Evolutionary conservation across 2,329 filamentous ascomycete genomes (phyloP).

Genomic region (Colletotrichum trifolii): DNA sequence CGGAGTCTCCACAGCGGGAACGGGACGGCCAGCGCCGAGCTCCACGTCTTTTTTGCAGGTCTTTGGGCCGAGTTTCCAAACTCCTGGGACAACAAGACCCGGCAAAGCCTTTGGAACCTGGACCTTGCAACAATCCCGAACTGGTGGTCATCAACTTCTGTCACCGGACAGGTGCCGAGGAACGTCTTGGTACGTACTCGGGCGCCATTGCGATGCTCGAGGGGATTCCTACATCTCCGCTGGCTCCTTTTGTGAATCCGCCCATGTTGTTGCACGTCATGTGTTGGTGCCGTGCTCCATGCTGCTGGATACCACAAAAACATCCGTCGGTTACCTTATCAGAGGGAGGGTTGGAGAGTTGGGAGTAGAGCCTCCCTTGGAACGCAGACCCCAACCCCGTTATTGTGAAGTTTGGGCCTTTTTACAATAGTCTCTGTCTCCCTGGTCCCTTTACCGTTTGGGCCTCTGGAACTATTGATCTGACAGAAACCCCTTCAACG

Average conservation of each 20-base stretch:
- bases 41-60: slow-evolving; percentile 28
- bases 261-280: background rate
- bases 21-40: slow-evolving; percentile 36
- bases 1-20: slow-evolving; percentile 25
- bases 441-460: slow-evolving; percentile 27
- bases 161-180: slow-evolving; percentile 15
- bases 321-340: background rate
- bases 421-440: slow-evolving; percentile 18
- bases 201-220: slow-evolving; percentile 1
- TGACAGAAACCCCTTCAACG: slow-evolving; percentile 4
- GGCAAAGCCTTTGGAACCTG: slow-evolving; percentile 33
- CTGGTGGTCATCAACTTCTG: slow-evolving; percentile 18
- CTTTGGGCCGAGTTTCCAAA: slow-evolving; percentile 31
- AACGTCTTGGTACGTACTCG: slow-evolving; percentile 4
- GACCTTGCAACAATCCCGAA: slow-evolving; percentile 35
- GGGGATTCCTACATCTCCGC: slow-evolving; percentile 3
- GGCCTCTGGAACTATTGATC: slow-evolving; percentile 27
- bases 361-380: slow-evolving; percentile 11
- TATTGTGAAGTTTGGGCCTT: background rate
- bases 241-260: background rate
- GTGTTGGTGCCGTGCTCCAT: background rate
- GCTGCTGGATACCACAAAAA: no score
- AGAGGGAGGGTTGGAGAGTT: background rate
- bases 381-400: slow-evolving; percentile 17
- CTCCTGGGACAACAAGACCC: slow-evolving; percentile 17